These are phyloP conservation scores for Apiospora pterosperma DNA, from an alignment of 2,329 filamentous ascomycete species.

Conservation along the genomic window DNA sequence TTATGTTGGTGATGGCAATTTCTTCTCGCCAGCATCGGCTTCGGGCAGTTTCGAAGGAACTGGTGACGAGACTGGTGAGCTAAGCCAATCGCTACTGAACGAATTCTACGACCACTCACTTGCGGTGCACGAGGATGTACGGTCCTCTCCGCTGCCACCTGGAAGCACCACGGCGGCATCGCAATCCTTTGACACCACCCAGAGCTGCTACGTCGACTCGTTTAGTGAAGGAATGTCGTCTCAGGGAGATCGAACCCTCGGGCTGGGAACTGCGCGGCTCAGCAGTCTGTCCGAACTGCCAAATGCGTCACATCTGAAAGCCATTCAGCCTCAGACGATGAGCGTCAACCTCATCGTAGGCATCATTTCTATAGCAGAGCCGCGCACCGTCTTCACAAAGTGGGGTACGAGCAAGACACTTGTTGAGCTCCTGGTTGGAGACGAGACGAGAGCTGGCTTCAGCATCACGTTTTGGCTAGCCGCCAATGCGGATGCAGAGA, in stretches of 20 bases:
- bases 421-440: slow-evolving; percentile 76
- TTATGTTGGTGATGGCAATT: slow-evolving; percentile 34
- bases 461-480: slow-evolving; percentile 79
- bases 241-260: slow-evolving; percentile 13
- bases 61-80: neutral
- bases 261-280: slow-evolving; percentile 38
- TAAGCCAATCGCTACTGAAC: slow-evolving; percentile 38
- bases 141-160: slow-evolving; percentile 56
- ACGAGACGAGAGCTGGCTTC: slow-evolving; percentile 81
- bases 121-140: slow-evolving; percentile 61
- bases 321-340: slow-evolving; percentile 74
- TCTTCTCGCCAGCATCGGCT: slow-evolving; percentile 36
- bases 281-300: slow-evolving; percentile 70
- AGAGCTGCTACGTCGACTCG: slow-evolving; percentile 26
- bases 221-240: slow-evolving; percentile 20
- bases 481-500: slow-evolving; percentile 27
- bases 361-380: slow-evolving; percentile 67
- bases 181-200: slow-evolving; percentile 36
- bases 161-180: slow-evolving; percentile 23
- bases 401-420: slow-evolving; percentile 62
- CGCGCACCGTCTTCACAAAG: slow-evolving; percentile 65
- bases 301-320: slow-evolving; percentile 58
- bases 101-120: slow-evolving; percentile 80
- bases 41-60: slow-evolving; percentile 13
- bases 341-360: slow-evolving; percentile 80